Percentiles rank a stretch among this genome's conserved stretches.
These are phyloP conservation scores for Luffa acutangula DNA, from an alignment of 306 rosid genomes.

Conservation along the genomic window DNA sequence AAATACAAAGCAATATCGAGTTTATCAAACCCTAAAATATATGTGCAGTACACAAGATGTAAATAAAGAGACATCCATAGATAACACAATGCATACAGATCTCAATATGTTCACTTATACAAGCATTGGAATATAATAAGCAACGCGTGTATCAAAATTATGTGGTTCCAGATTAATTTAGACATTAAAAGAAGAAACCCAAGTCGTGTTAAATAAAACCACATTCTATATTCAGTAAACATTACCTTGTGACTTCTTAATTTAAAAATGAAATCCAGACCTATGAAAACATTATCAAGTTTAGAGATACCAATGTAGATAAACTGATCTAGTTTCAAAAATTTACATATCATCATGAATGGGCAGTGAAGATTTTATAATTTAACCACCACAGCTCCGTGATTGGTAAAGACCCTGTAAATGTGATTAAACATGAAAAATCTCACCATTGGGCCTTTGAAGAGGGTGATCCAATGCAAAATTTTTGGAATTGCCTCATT, in stretches of 20 bases:
- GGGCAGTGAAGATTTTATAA: neutral
- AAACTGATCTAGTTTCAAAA: neutral
- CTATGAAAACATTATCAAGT: neutral
- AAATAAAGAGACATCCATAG: neutral
- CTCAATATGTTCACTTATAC: neutral
- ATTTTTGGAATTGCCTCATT: constrained; percentile 64
- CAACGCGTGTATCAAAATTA: neutral
- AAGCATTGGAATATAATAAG: neutral
- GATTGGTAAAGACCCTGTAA: neutral
- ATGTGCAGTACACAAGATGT: neutral
- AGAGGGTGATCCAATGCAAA: constrained; percentile 53
- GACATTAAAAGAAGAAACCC: neutral
- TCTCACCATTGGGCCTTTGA: constrained; percentile 55
- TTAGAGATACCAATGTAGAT: neutral
- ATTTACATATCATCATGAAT: neutral
- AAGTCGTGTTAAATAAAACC: neutral
- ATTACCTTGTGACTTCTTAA: neutral
- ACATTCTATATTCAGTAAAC: neutral
- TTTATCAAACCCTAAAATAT: neutral
- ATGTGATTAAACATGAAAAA: constrained; percentile 7
- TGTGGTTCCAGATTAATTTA: neutral
- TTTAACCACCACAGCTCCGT: neutral
- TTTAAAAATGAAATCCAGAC: neutral
- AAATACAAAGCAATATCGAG: neutral
- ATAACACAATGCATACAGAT: neutral